Evolutionary conservation across 139 green algal genomes (phyloP).

Genomic region (Ettlia oleoabundans): DNA sequence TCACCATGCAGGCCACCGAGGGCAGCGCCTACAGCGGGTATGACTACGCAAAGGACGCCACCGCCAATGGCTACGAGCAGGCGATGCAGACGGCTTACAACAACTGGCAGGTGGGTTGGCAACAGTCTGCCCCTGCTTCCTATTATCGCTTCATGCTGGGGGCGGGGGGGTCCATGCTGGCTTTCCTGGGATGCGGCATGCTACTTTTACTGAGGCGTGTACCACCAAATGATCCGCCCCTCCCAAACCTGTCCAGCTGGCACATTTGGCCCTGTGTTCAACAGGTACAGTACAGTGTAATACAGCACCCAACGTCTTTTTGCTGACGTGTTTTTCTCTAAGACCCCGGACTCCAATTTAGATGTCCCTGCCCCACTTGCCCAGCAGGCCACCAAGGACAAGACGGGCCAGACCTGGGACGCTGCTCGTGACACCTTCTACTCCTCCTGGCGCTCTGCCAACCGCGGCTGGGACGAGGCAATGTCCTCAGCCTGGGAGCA

Average conservation of each 20-base stretch:
- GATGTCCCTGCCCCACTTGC: too few relatives aligned
- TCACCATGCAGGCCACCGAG: slow-evolving; percentile 16
- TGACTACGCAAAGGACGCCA: slow-evolving; percentile 19
- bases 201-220: too few relatives aligned
- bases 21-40: slow-evolving; percentile 22
- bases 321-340: too few relatives aligned
- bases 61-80: slow-evolving; percentile 20
- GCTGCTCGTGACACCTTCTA: slow-evolving; percentile 19
- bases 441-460: slow-evolving; percentile 11
- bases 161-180: too few relatives aligned
- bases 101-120: slow-evolving; percentile 29
- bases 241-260: too few relatives aligned
- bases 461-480: slow-evolving; percentile 26
- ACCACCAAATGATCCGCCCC: too few relatives aligned
- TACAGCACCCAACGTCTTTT: too few relatives aligned
- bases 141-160: too few relatives aligned
- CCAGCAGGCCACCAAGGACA: slow-evolving; percentile 28
- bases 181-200: too few relatives aligned
- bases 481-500: slow-evolving; percentile 35
- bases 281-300: too few relatives aligned
- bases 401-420: slow-evolving; percentile 46
- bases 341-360: too few relatives aligned
- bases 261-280: not conserved
- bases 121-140: too few relatives aligned
- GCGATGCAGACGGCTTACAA: slow-evolving; percentile 25